These are phyloP conservation scores for Suhomyces kilbournensis DNA, from an alignment of 805 yeast species.

Conservation along the genomic window DNA sequence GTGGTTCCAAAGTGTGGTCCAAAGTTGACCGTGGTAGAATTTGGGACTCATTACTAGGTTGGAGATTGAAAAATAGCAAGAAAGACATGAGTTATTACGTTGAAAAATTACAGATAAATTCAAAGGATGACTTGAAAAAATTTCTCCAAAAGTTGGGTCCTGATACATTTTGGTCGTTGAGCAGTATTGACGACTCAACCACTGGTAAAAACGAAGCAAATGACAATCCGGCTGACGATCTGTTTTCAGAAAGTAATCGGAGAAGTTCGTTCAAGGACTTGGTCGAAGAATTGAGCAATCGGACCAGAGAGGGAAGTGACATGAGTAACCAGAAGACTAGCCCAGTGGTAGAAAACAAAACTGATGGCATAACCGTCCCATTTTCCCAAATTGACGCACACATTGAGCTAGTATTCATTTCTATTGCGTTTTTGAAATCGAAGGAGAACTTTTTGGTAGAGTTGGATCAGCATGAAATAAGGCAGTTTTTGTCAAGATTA, in stretches of 20 bases:
- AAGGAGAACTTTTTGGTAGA: slow-evolving; percentile 77
- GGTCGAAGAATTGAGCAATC: slow-evolving; percentile 26
- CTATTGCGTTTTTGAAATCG: slow-evolving; percentile 75
- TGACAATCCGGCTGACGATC: slow-evolving; percentile 13
- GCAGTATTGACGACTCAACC: slow-evolving; percentile 5
- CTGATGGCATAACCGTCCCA: slow-evolving; percentile 31
- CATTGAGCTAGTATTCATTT: slow-evolving; percentile 69
- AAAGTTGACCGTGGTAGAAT: slow-evolving; percentile 78
- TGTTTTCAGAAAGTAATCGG: slow-evolving; percentile 2
- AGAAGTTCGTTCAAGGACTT: slow-evolving; percentile 31
- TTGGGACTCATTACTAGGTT: slow-evolving; percentile 86
- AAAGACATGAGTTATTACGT: slow-evolving; percentile 27
- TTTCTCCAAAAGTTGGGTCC: slow-evolving; percentile 46
- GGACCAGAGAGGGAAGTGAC: neutral
- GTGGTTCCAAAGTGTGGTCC: slow-evolving; percentile 83
- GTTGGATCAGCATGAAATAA: slow-evolving; percentile 84
- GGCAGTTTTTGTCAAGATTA: slow-evolving; percentile 65
- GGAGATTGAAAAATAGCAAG: slow-evolving; percentile 47
- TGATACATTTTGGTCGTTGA: slow-evolving; percentile 61
- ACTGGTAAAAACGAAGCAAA: slow-evolving; percentile 1
- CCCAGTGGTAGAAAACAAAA: neutral
- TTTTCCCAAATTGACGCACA: slow-evolving; percentile 70
- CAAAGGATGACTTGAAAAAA: slow-evolving; percentile 26
- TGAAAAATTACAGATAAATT: slow-evolving; percentile 23
- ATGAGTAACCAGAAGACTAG: neutral